Evolutionary conservation across 2,329 filamentous ascomycete genomes (phyloP).

Genomic region (Rosellinia necatrix): DNA sequence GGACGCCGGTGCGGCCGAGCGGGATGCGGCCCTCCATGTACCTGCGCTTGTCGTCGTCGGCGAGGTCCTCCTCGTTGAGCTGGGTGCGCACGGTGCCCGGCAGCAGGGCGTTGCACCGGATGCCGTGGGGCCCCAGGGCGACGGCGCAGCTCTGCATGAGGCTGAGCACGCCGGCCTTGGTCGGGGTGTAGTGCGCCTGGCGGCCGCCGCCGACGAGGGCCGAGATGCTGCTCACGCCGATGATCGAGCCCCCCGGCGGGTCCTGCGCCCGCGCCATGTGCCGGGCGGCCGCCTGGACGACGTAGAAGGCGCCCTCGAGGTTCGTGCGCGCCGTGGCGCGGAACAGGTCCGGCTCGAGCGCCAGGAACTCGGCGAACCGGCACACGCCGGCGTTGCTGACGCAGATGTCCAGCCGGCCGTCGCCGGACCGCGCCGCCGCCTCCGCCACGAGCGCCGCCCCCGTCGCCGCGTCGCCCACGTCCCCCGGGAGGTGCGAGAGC

Average conservation of each 20-base stretch:
- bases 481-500: slow-evolving; percentile 73
- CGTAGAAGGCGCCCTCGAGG: slow-evolving; percentile 86
- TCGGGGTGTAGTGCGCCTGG: slow-evolving; percentile 87
- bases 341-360: slow-evolving; percentile 72
- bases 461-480: slow-evolving; percentile 76
- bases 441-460: slow-evolving; percentile 68
- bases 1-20: slow-evolving; percentile 72
- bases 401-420: slow-evolving; percentile 70
- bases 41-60: slow-evolving; percentile 69
- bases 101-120: slow-evolving; percentile 82
- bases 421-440: slow-evolving; percentile 64
- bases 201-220: slow-evolving; percentile 77
- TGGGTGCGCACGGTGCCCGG: slow-evolving; percentile 85
- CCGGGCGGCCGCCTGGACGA: slow-evolving; percentile 80
- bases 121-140: slow-evolving; percentile 74
- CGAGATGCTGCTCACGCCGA: slow-evolving; percentile 73
- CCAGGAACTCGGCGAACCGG: slow-evolving; percentile 84
- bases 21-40: slow-evolving; percentile 87
- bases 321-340: slow-evolving; percentile 76
- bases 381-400: slow-evolving; percentile 90
- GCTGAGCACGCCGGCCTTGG: slow-evolving; percentile 79
- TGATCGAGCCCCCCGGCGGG: slow-evolving; percentile 77
- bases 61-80: slow-evolving; percentile 81
- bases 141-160: slow-evolving; percentile 85
- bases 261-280: slow-evolving; percentile 73